Conservation (phyloP, 2,329 filamentous ascomycete genomes). For the Alternaria sp. region DNA sequence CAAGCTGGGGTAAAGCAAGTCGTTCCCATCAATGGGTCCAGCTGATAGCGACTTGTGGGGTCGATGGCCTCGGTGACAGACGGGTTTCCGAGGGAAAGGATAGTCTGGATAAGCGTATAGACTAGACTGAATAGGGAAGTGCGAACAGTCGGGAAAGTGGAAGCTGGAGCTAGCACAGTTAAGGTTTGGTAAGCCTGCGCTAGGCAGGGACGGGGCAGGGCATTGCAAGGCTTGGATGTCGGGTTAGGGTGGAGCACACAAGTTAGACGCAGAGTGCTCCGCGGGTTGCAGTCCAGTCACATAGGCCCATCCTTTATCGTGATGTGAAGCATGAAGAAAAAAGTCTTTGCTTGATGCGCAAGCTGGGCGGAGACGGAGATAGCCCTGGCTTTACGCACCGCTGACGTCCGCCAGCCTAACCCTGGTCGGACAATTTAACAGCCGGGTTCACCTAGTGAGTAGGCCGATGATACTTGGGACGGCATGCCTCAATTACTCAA, state of each 20-base stretch:
- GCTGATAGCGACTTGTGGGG: constrained; percentile 28
- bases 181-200: constrained; percentile 24
- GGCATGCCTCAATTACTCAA: constrained; percentile 18
- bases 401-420: constrained; percentile 14
- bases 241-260: constrained; percentile 15
- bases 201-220: constrained; percentile 13
- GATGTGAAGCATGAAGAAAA: background rate
- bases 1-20: constrained; percentile 33
- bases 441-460: constrained; percentile 22
- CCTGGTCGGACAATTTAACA: constrained; percentile 10
- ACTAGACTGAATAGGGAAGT: constrained; percentile 26
- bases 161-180: constrained; percentile 15
- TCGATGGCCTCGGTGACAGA: constrained; percentile 14
- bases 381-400: constrained; percentile 8
- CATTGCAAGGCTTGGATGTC: constrained; percentile 24
- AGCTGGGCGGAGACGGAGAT: background rate
- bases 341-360: background rate
- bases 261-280: constrained; percentile 23
- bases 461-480: constrained; percentile 12
- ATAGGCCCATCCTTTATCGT: constrained; percentile 9
- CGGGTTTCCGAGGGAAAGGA: constrained; percentile 13
- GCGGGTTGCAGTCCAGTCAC: constrained; percentile 14
- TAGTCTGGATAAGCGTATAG: constrained; percentile 1
- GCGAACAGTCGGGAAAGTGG: constrained; percentile 33
- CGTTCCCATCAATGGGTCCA: constrained; percentile 10